Percentiles rank a stretch among this genome's conserved stretches.
These are phyloP conservation scores for Hericium alpestre DNA, from an alignment of 768 basidiomycete genomes.

Conservation along the genomic window DNA sequence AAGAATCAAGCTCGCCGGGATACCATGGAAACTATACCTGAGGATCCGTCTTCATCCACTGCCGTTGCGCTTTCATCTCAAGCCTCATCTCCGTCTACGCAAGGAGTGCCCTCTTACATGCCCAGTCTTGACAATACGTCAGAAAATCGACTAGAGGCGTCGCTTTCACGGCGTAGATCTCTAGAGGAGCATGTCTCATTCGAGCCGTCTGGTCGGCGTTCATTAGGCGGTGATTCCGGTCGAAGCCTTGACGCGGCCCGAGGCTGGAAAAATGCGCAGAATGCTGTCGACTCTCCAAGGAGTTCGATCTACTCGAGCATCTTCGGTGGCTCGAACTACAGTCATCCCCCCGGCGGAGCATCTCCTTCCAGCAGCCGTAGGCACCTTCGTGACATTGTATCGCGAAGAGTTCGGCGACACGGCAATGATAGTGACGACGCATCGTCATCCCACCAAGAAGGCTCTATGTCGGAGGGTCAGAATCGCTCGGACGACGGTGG, in stretches of 20 bases:
- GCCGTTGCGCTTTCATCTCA: neutral
- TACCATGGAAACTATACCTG: conserved; percentile 35
- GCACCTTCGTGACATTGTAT: conserved; percentile 25
- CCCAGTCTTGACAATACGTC: conserved; percentile 9
- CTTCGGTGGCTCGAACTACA: conserved; percentile 24
- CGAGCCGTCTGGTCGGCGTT: conserved; percentile 44
- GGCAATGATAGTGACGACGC: conserved; percentile 37
- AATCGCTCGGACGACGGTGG: conserved; percentile 1
- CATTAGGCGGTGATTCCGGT: conserved; percentile 34
- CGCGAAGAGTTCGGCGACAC: conserved; percentile 21
- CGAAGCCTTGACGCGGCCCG: conserved; percentile 29
- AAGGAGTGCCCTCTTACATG: conserved; percentile 7
- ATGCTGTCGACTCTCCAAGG: conserved; percentile 17
- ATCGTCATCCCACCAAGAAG: conserved; percentile 27
- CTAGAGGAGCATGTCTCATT: conserved; percentile 46
- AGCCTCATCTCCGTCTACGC: neutral
- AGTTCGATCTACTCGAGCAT: conserved; percentile 28
- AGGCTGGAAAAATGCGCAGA: conserved; percentile 12
- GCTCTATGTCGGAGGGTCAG: conserved; percentile 9
- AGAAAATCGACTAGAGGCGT: conserved; percentile 6
- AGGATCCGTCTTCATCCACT: conserved; percentile 19
- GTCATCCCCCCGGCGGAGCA: conserved; percentile 16
- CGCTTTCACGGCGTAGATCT: conserved; percentile 21
- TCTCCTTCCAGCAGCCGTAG: conserved; percentile 36
- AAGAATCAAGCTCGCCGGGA: conserved; percentile 29